phyloP scores from a whole-genome alignment of 2,329 filamentous ascomycete species.

The Dactylonectria estremocensis region DNA sequence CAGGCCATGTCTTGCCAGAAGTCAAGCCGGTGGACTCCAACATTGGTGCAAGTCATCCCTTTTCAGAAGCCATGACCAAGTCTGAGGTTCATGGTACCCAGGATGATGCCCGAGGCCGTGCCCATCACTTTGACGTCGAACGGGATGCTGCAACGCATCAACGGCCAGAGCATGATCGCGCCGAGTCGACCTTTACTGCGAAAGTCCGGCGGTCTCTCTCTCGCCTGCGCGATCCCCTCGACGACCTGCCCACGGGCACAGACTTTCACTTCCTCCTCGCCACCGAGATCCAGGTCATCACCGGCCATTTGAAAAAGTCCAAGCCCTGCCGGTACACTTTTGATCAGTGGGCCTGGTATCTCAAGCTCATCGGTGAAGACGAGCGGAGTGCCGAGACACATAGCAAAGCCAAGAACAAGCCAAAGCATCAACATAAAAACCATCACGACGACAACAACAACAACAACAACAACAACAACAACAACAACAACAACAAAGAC shows the following conservation, averaged over 20 bases:
- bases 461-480: not conserved
- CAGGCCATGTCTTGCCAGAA: slow-evolving; percentile 15
- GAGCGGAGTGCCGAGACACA: slow-evolving; percentile 68
- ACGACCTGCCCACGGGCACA: slow-evolving; percentile 59
- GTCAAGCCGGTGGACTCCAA: not conserved
- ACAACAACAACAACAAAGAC: not conserved
- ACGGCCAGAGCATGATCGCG: slow-evolving; percentile 39
- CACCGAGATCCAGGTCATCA: slow-evolving; percentile 78
- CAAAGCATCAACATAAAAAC: slow-evolving; percentile 26
- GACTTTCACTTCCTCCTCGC: slow-evolving; percentile 78
- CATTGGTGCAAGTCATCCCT: not conserved
- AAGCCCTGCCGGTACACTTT: slow-evolving; percentile 79
- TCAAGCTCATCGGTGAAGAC: slow-evolving; percentile 81
- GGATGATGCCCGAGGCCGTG: slow-evolving; percentile 28
- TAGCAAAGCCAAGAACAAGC: slow-evolving; percentile 55
- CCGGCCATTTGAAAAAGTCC: slow-evolving; percentile 71
- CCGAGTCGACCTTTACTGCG: slow-evolving; percentile 50
- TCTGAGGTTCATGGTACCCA: slow-evolving; percentile 24
- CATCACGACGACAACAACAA: not conserved
- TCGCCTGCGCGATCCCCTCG: slow-evolving; percentile 54
- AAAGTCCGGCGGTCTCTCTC: slow-evolving; percentile 55
- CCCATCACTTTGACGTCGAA: slow-evolving; percentile 12
- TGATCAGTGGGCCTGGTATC: slow-evolving; percentile 89
- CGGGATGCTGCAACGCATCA: slow-evolving; percentile 15
- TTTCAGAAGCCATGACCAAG: slow-evolving; percentile 24